Evolutionary conservation across 805 yeast genomes (phyloP).

Genomic region (Cephaloascus fragrans): DNA sequence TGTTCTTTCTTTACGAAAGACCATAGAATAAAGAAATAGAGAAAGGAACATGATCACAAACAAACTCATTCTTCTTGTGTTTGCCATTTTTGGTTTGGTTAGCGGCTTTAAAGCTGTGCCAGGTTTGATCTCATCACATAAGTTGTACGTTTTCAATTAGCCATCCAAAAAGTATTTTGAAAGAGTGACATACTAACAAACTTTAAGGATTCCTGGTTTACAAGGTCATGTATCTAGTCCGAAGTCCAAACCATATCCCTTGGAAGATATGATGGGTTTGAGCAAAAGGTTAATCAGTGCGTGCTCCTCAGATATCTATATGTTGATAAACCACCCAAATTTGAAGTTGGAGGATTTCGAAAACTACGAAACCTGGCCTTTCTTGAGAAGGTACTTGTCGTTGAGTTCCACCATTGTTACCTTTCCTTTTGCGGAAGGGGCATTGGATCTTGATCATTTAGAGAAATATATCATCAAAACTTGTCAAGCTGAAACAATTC

Average conservation of each 20-base stretch:
- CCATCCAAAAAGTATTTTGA: no score
- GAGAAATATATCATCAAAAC: conserved; percentile 30
- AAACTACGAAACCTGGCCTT: conserved; percentile 31
- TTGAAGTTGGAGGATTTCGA: conserved; percentile 35
- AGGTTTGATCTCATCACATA: neutral
- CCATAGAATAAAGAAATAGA: no score
- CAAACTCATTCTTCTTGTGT: no score
- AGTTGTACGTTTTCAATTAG: neutral
- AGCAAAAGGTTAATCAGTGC: conserved; percentile 12
- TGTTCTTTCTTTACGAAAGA: no score
- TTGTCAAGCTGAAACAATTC: conserved; percentile 42
- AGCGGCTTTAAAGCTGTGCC: neutral
- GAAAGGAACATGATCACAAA: no score
- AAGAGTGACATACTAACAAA: no score
- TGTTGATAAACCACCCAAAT: conserved; percentile 48
- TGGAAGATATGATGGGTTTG: conserved; percentile 10
- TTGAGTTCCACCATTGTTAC: conserved; percentile 54
- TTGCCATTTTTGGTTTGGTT: neutral
- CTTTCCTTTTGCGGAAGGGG: conserved; percentile 39
- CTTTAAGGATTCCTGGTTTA: conserved; percentile 16
- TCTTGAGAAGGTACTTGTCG: conserved; percentile 39
- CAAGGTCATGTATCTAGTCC: conserved; percentile 14
- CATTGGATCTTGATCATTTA: conserved; percentile 31
- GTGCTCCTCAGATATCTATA: conserved; percentile 49
- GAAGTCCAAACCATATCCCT: conserved; percentile 16